phyloP scores from a whole-genome alignment of 305 asterid species.

The Ajuga reptans region DNA sequence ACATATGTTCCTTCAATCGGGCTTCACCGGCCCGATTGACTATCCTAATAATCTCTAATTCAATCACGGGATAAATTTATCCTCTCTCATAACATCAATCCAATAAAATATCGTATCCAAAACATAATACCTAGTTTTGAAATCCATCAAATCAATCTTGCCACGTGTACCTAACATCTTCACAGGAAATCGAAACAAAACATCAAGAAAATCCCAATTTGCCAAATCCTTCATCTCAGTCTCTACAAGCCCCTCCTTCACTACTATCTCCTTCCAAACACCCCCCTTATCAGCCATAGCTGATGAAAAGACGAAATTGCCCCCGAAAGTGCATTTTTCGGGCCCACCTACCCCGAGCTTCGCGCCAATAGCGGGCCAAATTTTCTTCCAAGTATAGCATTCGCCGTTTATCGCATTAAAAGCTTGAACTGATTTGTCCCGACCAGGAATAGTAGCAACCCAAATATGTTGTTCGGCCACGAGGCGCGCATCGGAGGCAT shows the following conservation, averaged over 20 bases:
- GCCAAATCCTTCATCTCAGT: constrained; percentile 68
- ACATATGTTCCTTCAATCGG: background rate
- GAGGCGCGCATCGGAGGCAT: constrained; percentile 72
- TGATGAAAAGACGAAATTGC: constrained; percentile 30
- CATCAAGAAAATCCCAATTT: constrained; percentile 65
- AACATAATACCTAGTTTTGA: constrained; percentile 41
- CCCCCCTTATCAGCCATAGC: constrained; percentile 49
- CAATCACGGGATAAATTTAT: constrained; percentile 49
- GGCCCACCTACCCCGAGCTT: constrained; percentile 36
- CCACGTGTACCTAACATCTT: constrained; percentile 53
- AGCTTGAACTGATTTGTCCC: constrained; percentile 32
- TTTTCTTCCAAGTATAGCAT: constrained; percentile 53
- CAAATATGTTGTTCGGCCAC: constrained; percentile 79
- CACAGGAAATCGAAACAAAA: constrained; percentile 49
- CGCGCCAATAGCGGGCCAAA: constrained; percentile 54
- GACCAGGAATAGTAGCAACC: constrained; percentile 36
- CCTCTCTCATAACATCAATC: constrained; percentile 65
- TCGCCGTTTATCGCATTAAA: constrained; percentile 66
- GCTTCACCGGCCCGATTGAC: background rate
- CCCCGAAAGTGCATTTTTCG: constrained; percentile 17
- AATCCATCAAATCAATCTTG: constrained; percentile 56
- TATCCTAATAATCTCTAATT: background rate
- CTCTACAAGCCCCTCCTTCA: constrained; percentile 42
- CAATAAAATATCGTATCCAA: constrained; percentile 65
- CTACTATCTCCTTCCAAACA: constrained; percentile 61